phyloP scores from a whole-genome alignment of 1,284 basidiomycete genomes.

The Cutaneotrichosporon sp. region DNA sequence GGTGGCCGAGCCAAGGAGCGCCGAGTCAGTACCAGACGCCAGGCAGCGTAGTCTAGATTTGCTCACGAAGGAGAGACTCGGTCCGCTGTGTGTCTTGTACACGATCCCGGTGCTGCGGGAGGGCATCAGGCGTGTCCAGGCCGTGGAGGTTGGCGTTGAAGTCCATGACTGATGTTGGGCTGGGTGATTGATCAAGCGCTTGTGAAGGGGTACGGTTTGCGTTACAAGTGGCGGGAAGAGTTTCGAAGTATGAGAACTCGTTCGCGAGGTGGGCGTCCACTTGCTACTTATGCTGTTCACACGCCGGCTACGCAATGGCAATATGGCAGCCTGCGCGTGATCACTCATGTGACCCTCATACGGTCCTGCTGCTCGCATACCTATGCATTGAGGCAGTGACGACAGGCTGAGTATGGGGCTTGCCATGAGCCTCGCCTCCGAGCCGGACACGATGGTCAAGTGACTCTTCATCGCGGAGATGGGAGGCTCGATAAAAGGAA shows the following conservation, averaged over 20 bases:
- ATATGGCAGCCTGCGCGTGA: no score
- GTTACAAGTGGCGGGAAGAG: background rate
- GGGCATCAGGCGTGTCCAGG: conserved; percentile 15
- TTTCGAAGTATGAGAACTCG: background rate
- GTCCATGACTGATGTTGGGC: conserved; percentile 5
- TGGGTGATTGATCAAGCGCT: background rate
- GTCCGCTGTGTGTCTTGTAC: background rate
- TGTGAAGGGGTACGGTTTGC: background rate
- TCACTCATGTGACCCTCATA: no score
- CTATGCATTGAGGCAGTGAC: no score
- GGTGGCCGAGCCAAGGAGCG: background rate
- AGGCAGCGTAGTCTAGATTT: background rate
- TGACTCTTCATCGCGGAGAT: no score
- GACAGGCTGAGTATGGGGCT: no score
- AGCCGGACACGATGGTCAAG: no score
- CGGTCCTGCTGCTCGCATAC: no score
- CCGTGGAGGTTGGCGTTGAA: conserved; percentile 15
- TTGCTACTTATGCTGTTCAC: background rate
- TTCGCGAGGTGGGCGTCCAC: background rate
- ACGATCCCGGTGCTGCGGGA: conserved; percentile 6
- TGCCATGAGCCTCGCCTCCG: no score
- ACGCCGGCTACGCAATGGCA: no score
- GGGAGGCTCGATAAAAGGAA: no score
- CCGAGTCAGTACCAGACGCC: background rate
- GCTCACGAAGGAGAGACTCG: conserved; percentile 9